These are phyloP conservation scores for Mycena venus DNA, from an alignment of 768 basidiomycete genomes.

Conservation along the genomic window DNA sequence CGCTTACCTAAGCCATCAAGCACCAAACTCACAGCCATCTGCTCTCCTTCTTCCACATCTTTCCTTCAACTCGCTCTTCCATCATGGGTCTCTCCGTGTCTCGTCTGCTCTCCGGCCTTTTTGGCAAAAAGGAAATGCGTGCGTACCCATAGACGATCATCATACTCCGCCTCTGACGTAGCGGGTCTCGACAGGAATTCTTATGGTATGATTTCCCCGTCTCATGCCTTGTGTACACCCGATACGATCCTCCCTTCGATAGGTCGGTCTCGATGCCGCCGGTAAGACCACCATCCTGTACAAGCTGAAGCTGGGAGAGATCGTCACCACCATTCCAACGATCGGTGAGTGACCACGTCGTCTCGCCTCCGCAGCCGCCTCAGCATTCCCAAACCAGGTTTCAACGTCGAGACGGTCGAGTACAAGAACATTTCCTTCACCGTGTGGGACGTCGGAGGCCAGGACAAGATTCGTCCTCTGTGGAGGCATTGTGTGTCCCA, in stretches of 20 bases:
- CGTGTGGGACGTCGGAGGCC: conserved; percentile 99
- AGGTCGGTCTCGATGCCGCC: conserved; percentile 99
- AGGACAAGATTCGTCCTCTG: conserved; percentile 99
- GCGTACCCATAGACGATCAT: conserved; percentile 55
- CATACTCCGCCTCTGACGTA: conserved; percentile 45
- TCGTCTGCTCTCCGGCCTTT: conserved; percentile 82
- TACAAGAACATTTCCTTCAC: conserved; percentile 99
- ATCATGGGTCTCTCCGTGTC: conserved; percentile 86
- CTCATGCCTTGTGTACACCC: conserved; percentile 27
- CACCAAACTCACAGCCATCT: conserved; percentile 10
- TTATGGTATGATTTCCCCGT: conserved; percentile 78
- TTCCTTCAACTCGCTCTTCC: conserved; percentile 34
- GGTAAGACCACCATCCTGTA: conserved; percentile 99
- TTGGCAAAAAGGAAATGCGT: conserved; percentile 99
- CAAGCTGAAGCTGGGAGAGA: conserved; percentile 99
- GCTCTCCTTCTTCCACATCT: conserved; percentile 14
- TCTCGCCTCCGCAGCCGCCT: conserved; percentile 31
- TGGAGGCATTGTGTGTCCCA: conserved; percentile 97
- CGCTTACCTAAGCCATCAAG: not conserved
- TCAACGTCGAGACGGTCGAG: conserved; percentile 99
- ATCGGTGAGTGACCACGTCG: conserved; percentile 78
- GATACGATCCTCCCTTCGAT: conserved; percentile 16
- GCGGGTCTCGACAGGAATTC: conserved; percentile 79
- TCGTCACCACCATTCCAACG: conserved; percentile 99
- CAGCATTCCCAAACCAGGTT: conserved; percentile 69